Percentiles rank a stretch among this genome's conserved stretches.
Conservation (phyloP, 768 basidiomycete species). For the Rhodotorula babjevae region DNA sequence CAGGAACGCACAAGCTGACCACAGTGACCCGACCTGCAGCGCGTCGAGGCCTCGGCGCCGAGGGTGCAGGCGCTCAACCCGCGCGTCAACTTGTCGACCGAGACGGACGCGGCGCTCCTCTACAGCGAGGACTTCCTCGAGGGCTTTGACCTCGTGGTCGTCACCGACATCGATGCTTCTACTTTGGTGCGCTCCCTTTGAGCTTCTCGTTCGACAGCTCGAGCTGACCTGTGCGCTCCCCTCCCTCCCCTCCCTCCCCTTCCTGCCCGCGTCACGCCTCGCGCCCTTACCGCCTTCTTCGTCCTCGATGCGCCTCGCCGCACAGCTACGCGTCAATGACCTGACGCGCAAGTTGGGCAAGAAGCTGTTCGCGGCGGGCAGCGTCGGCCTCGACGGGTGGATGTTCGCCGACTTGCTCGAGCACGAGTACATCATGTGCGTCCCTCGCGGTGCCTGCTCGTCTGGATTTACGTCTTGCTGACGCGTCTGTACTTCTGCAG, state of each 20-base stretch:
- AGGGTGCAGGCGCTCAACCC: conserved; percentile 88
- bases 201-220: neutral
- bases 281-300: no score
- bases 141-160: conserved; percentile 58
- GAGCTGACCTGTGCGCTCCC: neutral
- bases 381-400: conserved; percentile 84
- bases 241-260: neutral
- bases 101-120: conserved; percentile 53
- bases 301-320: conserved; percentile 10
- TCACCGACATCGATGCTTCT: conserved; percentile 35
- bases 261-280: neutral
- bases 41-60: conserved; percentile 74
- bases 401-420: conserved; percentile 87
- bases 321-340: conserved; percentile 70
- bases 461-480: no score
- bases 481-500: neutral
- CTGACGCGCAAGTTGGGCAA: conserved; percentile 68
- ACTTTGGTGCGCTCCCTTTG: conserved; percentile 32
- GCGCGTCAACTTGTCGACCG: conserved; percentile 72
- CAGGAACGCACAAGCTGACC: neutral
- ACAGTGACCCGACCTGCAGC: conserved; percentile 51
- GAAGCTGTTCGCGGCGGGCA: conserved; percentile 86
- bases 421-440: conserved; percentile 85
- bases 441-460: no score
- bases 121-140: conserved; percentile 58